Evolutionary conservation across 2,329 filamentous ascomycete genomes (phyloP), one percentile per base, ranked within the genome.

Genomic region (Sporothrix brunneoviolacea): DNA sequence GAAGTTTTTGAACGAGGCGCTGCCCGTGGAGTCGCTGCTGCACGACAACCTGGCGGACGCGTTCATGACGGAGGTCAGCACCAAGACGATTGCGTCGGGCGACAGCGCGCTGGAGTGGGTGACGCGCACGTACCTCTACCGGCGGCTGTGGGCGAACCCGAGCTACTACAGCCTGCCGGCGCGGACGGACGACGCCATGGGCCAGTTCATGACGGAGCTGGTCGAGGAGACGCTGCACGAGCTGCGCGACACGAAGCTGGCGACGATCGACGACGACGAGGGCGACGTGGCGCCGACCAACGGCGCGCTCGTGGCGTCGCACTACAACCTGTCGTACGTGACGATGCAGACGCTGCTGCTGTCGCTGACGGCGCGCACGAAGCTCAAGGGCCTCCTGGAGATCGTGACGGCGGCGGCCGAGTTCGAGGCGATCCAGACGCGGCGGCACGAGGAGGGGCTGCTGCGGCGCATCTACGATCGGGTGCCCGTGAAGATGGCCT

Each of bases 301-400:
- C 66, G 87, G 91, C 3, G 93, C 93, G 58, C 96, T 96, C 88
- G 97, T 98, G 63, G 90, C 88, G 9, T 90, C 93, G 1, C 97
- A 98, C 75, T 98, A 98, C 77, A 97, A 96, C 69, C 95, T 98
- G 63, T 96, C 91, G 6, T 97, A 96, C 71, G 88, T 95, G 66
- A 98, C 93, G 3, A 98, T 98, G 91, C 91, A 98, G 70, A 98
- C 93, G 0, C 91, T 98, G 76, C 75, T 98, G 46, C 76, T 98
- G 50, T 98, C 93, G 13, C 77, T 98, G 41, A 91, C 82, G 50
- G 83, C 83, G 37, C 85, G 85, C 59, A 97, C 91, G 4, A 97
- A 95, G 73, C 81, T 98, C 57, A 98, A 98, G 77, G 90, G 90
- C 41, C 91, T 98, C 38, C 76, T 98, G 50, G 93, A 98, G 68